Conservation (phyloP, 176 grass and related monocot genomes). For the Bolboschoenus planiculmis region DNA sequence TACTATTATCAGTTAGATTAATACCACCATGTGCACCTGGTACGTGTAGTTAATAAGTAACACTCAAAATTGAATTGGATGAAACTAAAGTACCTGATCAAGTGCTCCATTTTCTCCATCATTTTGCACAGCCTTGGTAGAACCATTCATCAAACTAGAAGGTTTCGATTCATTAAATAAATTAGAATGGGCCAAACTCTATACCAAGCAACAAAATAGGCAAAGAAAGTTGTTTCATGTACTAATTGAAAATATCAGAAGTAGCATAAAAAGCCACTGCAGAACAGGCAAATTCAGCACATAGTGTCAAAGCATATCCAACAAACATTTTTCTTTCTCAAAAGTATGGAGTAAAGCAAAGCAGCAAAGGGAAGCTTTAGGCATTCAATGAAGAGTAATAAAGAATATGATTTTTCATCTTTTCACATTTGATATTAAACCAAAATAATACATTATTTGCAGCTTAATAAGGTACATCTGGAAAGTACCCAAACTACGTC, state of each 20-base stretch:
- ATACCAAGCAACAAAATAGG: not conserved
- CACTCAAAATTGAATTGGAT: not conserved
- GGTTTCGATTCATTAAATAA: not conserved
- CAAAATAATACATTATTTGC: not conserved
- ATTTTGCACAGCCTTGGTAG: not conserved
- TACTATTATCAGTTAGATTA: not conserved
- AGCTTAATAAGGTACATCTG: not conserved
- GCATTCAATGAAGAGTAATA: not conserved
- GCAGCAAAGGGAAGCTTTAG: not conserved
- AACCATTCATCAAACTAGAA: conserved; percentile 25
- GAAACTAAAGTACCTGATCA: conserved; percentile 11
- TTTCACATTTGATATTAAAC: not conserved
- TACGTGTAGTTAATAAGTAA: not conserved
- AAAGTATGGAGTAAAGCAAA: not conserved
- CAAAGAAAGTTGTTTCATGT: not conserved
- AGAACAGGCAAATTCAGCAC: not conserved
- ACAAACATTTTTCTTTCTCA: not conserved
- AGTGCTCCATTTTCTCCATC: not conserved
- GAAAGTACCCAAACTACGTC: not conserved
- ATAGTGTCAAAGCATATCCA: not conserved
- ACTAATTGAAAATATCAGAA: not conserved
- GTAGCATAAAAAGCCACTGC: not conserved
- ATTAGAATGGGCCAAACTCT: conserved; percentile 13
- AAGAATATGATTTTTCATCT: not conserved
- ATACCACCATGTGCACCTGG: not conserved